Base-by-base conservation (phyloP, 768 basidiomycete genomes). In the Rhizopogon sp. region DNA sequence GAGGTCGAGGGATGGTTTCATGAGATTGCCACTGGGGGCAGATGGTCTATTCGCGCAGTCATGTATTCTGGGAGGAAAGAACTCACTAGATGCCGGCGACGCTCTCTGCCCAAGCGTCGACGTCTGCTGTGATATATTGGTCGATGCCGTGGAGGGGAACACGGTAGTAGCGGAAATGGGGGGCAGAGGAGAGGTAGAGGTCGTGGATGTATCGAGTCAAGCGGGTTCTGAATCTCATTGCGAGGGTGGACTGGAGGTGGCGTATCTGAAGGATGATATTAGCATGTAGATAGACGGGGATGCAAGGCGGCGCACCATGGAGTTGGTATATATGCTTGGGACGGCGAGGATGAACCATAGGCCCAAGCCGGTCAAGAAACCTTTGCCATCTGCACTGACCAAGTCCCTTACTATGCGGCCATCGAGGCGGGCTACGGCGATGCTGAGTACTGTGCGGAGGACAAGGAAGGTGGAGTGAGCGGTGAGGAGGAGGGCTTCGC, bases 271-370 rank as follows among this genome's bases (percentile, higher is more conserved):
- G 17, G 25, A n/a, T 5, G 14, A 1, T 3, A 31, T 53, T 37
- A 25, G 25, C 3, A 37, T 13, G 11, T 37, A 11, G 35, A 37
- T 37, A 2, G 39, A 13, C 31, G 5, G 0, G 49, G 39, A 28
- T 62, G 39, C 16, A 28, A 5, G 2, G 5, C 29, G 0, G 56
- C 74, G 47, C 33, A 90, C 92, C 91, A 98, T 93, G 2, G 91
- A 87, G 66, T 98, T 98, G 0, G 96, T 98, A 66, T 93, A 94
- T 20, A 93, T 93, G 65, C 90, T 93, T 0, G 96, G 96, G 25
- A 98, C 78, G 2, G 94, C 93, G 9, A 98, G 77, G 9, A 84
- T 74, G 64, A 95, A 97, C 96, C 96, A 98, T 53, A 91, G 75
- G 0, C 76, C 87, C 1, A 98, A 71, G 1, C 94, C 95, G 52